Base-by-base conservation (phyloP, 768 basidiomycete species). In the Artomyces pyxidatus region DNA sequence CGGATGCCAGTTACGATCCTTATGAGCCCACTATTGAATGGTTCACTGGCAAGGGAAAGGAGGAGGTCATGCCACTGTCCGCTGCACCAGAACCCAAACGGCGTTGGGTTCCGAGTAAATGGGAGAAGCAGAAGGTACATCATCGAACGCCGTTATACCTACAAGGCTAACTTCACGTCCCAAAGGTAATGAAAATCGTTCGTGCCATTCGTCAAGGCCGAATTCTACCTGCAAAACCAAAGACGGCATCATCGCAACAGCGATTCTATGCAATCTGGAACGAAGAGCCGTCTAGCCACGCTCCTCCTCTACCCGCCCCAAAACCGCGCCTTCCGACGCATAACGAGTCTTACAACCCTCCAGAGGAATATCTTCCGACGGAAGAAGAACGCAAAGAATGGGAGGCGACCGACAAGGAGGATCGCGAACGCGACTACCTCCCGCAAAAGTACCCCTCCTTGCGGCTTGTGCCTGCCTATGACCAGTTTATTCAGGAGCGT, bases 311-410 rank as follows among this genome's bases (percentile, higher is more conserved):
- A 53, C 88, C 94, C 27, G 94, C 96, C 10, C 96, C 96, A 1
- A 96, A 97, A 66, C 79, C 81, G 2, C 76, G 78, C 14, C 80
- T 96, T 1, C 96, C 96, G 3, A 88, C 83, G 11, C 87, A 97
- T 57, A 81, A 85, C n/a, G 94, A 98, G 68, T 98, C 95, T 0
- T 99, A 98, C 66, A 99, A 99, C 63, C 96, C 96, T 27, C 96
- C 96, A 6, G 90, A 84, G 59, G 96, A 99, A 69, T 97, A 98
- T 65, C 75, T 99, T 7, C 90, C 88, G 4, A 84, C 87, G 1
- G 81, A 83, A 44, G 76, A 78, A 53, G 95, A 97, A 64, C 80
- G 78, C 48, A 76, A 81, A 54, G 77, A 81, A 59, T 97, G 91
- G 88, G 83, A 91, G 59, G 78, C 71, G 30, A 74, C 73, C 30